phyloP scores from a whole-genome alignment of 257 asterid genomes.

The Verbascum thapsus region DNA sequence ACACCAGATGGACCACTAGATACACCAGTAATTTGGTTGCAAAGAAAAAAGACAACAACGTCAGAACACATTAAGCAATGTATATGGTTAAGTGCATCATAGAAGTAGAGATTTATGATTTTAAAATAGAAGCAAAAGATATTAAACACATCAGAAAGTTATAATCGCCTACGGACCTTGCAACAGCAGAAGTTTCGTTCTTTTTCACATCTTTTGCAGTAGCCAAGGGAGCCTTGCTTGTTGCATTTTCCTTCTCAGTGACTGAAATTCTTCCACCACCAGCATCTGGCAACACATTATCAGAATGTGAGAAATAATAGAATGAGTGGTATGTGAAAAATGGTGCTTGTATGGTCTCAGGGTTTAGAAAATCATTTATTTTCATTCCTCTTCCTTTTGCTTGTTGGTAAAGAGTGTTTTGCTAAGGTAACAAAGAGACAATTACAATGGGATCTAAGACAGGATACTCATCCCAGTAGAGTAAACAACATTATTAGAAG shows the following conservation, averaged over 20 bases:
- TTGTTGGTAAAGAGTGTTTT: slow-evolving; percentile 15
- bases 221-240: slow-evolving; percentile 40
- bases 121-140: slow-evolving; percentile 17
- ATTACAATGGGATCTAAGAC: slow-evolving; percentile 17
- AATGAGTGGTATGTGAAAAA: slow-evolving; percentile 19
- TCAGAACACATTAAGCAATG: slow-evolving; percentile 20
- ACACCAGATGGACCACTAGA: slow-evolving; percentile 52
- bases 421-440: slow-evolving; percentile 16
- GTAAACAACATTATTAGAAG: slow-evolving; percentile 2
- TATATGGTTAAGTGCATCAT: background rate
- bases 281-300: slow-evolving; percentile 50
- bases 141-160: slow-evolving; percentile 22
- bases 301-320: slow-evolving; percentile 18
- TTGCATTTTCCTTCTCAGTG: slow-evolving; percentile 50
- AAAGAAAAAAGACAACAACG: slow-evolving; percentile 36
- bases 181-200: slow-evolving; percentile 44
- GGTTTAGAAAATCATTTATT: background rate
- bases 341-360: slow-evolving; percentile 9
- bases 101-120: slow-evolving; percentile 16
- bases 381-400: slow-evolving; percentile 6
- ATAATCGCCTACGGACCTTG: slow-evolving; percentile 49
- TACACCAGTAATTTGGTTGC: slow-evolving; percentile 52
- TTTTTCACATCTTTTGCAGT: slow-evolving; percentile 50
- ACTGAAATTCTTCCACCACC: slow-evolving; percentile 63
- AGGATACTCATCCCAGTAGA: slow-evolving; percentile 10